phyloP scores from a whole-genome alignment of 441 rosid species.

The Populus trichocarpa region DNA sequence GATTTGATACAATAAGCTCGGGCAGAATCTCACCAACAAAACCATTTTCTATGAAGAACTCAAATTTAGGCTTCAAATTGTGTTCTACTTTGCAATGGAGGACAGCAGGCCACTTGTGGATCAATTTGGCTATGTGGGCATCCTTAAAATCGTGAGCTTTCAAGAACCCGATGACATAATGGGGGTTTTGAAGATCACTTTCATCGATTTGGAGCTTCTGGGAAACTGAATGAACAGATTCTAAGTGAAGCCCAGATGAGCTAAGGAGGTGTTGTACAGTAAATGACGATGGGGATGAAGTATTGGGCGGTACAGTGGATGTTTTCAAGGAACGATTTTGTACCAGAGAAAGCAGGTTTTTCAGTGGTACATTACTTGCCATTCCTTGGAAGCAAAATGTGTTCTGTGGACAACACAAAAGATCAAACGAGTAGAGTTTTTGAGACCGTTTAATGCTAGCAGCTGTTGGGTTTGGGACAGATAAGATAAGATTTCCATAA shows the following conservation, averaged over 20 bases:
- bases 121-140: conserved; percentile 11
- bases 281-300: not conserved
- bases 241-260: conserved; percentile 3
- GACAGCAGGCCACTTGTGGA: not conserved
- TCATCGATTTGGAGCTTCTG: not conserved
- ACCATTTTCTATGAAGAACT: conserved; percentile 2
- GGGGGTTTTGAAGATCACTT: not conserved
- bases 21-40: conserved; percentile 20
- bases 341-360: not conserved
- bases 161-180: not conserved
- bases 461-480: not conserved
- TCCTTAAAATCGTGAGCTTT: conserved; percentile 12
- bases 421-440: not conserved
- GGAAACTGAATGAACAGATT: conserved; percentile 13
- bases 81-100: not conserved
- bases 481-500: not conserved
- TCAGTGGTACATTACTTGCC: not conserved
- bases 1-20: conserved; percentile 10
- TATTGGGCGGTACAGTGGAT: not conserved
- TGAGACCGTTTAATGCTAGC: not conserved
- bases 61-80: conserved; percentile 10
- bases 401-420: not conserved
- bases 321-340: conserved; percentile 1
- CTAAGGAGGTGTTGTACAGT: conserved; percentile 17
- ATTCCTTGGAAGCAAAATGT: conserved; percentile 1